Conservation (phyloP, 208 protist genomes). For the Crithidia sp. region DNA sequence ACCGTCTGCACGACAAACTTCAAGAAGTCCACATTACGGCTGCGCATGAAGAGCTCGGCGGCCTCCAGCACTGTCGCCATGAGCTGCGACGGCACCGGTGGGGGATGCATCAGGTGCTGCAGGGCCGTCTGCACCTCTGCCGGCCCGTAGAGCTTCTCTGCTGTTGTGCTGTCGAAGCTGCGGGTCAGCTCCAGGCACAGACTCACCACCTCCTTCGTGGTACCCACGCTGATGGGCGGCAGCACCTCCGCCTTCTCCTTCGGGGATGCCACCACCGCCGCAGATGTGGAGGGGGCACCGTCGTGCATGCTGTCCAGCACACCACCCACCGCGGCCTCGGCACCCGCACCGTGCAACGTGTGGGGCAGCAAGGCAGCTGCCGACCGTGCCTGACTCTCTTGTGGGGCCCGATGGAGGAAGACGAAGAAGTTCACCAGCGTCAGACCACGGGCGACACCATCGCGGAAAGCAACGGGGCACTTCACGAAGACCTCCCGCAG, state of each 20-base stretch:
- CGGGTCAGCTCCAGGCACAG: conserved; percentile 67
- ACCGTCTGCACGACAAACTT: conserved; percentile 61
- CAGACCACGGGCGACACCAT: conserved; percentile 52
- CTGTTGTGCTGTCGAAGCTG: conserved; percentile 51
- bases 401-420: conserved; percentile 63
- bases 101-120: conserved; percentile 50
- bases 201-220: conserved; percentile 64
- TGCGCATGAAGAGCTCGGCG: conserved; percentile 33
- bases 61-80: conserved; percentile 78
- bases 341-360: conserved; percentile 4
- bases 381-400: conserved; percentile 34
- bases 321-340: neutral
- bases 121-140: conserved; percentile 63
- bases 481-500: conserved; percentile 67
- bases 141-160: conserved; percentile 57
- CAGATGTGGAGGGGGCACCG: neutral
- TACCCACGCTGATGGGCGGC: conserved; percentile 59
- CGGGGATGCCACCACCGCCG: neutral
- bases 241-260: conserved; percentile 15
- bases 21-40: conserved; percentile 48
- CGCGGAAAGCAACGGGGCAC: conserved; percentile 46
- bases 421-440: conserved; percentile 69
- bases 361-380: conserved; percentile 6
- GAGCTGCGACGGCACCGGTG: conserved; percentile 74
- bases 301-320: conserved; percentile 29